A percentile compares a stretch with the other conserved stretches of the same genome.
Conservation (phyloP, 495 filamentous ascomycete species). For the Usnea hakonensis region DNA sequence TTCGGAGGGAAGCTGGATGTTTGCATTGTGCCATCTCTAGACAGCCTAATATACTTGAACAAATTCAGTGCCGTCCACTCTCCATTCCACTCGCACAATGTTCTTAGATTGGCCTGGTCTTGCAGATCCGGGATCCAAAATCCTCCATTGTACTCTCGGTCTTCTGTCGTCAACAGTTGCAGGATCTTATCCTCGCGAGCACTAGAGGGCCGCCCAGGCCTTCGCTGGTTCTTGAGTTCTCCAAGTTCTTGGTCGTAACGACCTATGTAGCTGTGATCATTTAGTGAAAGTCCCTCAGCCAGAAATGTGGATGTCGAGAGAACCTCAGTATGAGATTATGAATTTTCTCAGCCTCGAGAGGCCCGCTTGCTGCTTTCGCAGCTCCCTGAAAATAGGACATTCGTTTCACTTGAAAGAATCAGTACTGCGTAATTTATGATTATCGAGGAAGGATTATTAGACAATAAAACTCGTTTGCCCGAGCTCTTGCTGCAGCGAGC, state of each 20-base stretch:
- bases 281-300: background rate
- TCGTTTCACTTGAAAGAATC: slow-evolving; percentile 51
- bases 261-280: slow-evolving; percentile 55
- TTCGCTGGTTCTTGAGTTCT: slow-evolving; percentile 62
- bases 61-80: slow-evolving; percentile 52
- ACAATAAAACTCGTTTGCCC: slow-evolving; percentile 63
- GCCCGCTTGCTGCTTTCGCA: slow-evolving; percentile 44
- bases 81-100: slow-evolving; percentile 53
- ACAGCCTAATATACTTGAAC: slow-evolving; percentile 56
- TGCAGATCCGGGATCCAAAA: slow-evolving; percentile 66
- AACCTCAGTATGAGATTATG: slow-evolving; percentile 57
- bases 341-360: slow-evolving; percentile 52
- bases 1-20: slow-evolving; percentile 63
- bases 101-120: slow-evolving; percentile 44
- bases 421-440: background rate
- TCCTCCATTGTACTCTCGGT: slow-evolving; percentile 75
- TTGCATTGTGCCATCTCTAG: slow-evolving; percentile 47
- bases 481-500: slow-evolving; percentile 52
- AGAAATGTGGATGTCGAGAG: slow-evolving; percentile 18
- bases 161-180: slow-evolving; percentile 59
- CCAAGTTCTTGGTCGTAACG: slow-evolving; percentile 70
- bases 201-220: slow-evolving; percentile 73
- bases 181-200: slow-evolving; percentile 67
- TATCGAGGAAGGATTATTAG: slow-evolving; percentile 23
- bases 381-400: slow-evolving; percentile 63